Evolutionary conservation across 2,329 filamentous ascomycete species (phyloP), one percentile per base, ranked within the genome.

Genomic region (Stromatinia cepivora): DNA sequence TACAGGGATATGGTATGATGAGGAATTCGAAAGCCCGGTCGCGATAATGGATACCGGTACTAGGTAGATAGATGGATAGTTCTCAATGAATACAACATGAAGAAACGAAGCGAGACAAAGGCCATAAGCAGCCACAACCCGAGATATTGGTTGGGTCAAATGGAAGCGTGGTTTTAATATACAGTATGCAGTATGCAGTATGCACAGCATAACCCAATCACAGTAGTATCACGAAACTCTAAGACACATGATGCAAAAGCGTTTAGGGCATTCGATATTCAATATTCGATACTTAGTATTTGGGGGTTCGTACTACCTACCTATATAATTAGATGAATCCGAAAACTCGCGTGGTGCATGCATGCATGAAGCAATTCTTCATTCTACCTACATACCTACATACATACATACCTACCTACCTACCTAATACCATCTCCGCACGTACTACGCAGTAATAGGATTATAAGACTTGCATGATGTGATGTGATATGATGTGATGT

Each of bases 181-280:
- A 50, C 57, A 53, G 36, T 13, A 36, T 34, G n/a, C 31, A 54
- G 36, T 13, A 36, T 34, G n/a, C 31, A 54, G 52, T 17, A 54
- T 34, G 54, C 31, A 57, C 22, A 57, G 17, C 58, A 50, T 48
- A 50, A 20, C 13, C 28, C 11, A 25, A 13, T n/a, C 10, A n/a
- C 5, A 48, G 20, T 61, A 34, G 28, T 48, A 61, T 15, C 25
- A 34, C 17, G 20, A 3, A 45, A 34, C 45, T 62, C 58, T 25
- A 28, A 62, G 58, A 62, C 20, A 62, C 45, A 62, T 62, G 59
- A 50, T 62, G 59, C 28, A 50, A 50, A 50, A 50, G n/a, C 59
- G 59, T 62, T 62, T 31, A 31, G 10, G 31, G 39, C 11, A 42
- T 42, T 42, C 15, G 39, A 42, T 42, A 6, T 42, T 42, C n/a